phyloP scores from a whole-genome alignment of 805 yeast species.

The Saccharomycopsis schoenii region DNA sequence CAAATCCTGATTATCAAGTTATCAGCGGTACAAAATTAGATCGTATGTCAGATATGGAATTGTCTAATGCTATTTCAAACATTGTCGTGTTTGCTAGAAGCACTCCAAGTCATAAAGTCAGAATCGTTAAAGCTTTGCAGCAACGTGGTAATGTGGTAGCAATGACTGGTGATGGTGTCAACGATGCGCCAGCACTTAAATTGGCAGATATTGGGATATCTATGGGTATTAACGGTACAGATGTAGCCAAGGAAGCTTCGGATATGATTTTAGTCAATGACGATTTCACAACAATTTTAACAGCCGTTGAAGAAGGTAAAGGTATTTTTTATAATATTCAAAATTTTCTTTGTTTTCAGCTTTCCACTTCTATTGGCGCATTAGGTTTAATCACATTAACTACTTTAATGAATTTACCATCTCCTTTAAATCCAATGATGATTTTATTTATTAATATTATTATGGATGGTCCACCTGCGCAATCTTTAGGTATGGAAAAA shows the following conservation, averaged over 20 bases:
- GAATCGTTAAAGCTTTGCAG: slow-evolving; percentile 83
- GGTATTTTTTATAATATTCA: slow-evolving; percentile 95
- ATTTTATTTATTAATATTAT: slow-evolving; percentile 93
- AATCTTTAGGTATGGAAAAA: slow-evolving; percentile 93
- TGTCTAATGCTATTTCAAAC: slow-evolving; percentile 65
- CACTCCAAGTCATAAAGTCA: slow-evolving; percentile 87
- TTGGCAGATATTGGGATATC: slow-evolving; percentile 94
- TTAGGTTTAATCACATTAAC: slow-evolving; percentile 79
- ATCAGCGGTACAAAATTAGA: slow-evolving; percentile 82
- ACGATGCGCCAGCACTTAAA: slow-evolving; percentile 97
- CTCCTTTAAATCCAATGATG: slow-evolving; percentile 97
- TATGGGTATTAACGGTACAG: slow-evolving; percentile 92
- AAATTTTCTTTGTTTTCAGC: slow-evolving; percentile 87
- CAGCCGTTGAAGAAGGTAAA: slow-evolving; percentile 95
- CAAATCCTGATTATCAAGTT: slow-evolving; percentile 54
- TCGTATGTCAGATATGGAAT: slow-evolving; percentile 55
- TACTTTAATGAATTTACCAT: slow-evolving; percentile 79
- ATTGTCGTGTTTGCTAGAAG: slow-evolving; percentile 92
- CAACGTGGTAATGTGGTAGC: slow-evolving; percentile 92
- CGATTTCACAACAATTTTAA: slow-evolving; percentile 87
- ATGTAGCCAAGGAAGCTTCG: slow-evolving; percentile 96
- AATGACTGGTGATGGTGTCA: slow-evolving; percentile 99
- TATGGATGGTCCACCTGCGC: slow-evolving; percentile 99
- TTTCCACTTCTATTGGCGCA: slow-evolving; percentile 94
- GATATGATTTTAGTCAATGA: slow-evolving; percentile 97